Evolutionary conservation across 2,329 filamentous ascomycete genomes (phyloP).

Genomic region (Colletotrichum euphorbiae): DNA sequence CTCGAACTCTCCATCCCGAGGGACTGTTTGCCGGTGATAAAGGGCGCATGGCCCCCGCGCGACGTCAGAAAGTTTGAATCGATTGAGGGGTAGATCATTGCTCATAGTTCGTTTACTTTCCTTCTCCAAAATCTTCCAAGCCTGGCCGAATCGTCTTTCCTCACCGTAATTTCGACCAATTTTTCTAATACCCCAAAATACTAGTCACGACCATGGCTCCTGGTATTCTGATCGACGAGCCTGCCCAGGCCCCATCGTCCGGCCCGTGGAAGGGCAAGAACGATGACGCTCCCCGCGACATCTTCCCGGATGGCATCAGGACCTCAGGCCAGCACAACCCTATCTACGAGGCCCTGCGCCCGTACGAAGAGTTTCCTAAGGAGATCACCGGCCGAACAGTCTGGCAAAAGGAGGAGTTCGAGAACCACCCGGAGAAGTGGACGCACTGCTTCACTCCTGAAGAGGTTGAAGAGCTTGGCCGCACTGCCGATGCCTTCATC

Average conservation of each 20-base stretch:
- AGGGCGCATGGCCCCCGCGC: constrained; percentile 12
- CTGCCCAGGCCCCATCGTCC: constrained; percentile 18
- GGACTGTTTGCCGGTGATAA: constrained; percentile 16
- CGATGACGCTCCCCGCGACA: constrained; percentile 48
- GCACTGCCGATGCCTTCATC: constrained; percentile 77
- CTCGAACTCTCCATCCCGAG: constrained; percentile 2
- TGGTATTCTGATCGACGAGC: constrained; percentile 41
- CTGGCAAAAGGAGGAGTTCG: constrained; percentile 76
- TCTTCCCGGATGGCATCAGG: constrained; percentile 61
- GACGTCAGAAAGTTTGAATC: constrained; percentile 6
- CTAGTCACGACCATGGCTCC: constrained; percentile 40
- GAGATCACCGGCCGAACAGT: constrained; percentile 78
- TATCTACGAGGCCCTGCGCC: constrained; percentile 70
- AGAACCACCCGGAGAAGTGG: constrained; percentile 74
- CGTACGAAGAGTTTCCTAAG: constrained; percentile 78
- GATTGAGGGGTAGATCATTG: constrained; percentile 25
- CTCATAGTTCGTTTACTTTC: neutral
- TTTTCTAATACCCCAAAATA: constrained; percentile 2
- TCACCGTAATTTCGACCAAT: neutral
- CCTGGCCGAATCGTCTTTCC: neutral
- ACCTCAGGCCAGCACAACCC: constrained; percentile 79
- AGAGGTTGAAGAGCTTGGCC: constrained; percentile 75
- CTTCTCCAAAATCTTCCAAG: constrained; percentile 5
- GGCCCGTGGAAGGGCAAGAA: constrained; percentile 45
- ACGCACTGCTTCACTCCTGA: constrained; percentile 74